Percentiles rank a stretch among this genome's conserved stretches.
phyloP scores from a whole-genome alignment of 2,329 filamentous ascomycete species.

The Colletotrichum orbiculare region DNA sequence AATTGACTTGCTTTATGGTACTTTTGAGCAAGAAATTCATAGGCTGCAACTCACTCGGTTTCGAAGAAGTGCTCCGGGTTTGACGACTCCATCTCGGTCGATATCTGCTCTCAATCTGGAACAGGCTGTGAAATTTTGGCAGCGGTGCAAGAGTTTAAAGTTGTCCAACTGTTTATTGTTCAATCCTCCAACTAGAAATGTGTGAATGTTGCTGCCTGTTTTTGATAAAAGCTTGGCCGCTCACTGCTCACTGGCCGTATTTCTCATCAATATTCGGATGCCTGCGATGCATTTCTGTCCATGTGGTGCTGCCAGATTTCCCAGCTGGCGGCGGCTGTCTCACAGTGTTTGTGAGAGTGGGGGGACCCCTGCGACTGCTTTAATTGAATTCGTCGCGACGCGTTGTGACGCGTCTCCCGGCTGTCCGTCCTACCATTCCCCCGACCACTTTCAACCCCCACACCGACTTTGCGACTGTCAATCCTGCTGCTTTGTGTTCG shows the following conservation, averaged over 20 bases:
- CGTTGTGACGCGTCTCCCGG: constrained; percentile 53
- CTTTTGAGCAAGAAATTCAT: not conserved
- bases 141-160: too few relatives aligned
- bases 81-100: constrained; percentile 69
- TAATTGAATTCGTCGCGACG: constrained; percentile 50
- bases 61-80: constrained; percentile 91
- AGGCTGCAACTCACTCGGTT: constrained; percentile 74
- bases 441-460: not conserved
- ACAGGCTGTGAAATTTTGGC: fast-evolving
- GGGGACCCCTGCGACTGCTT: constrained; percentile 30
- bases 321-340: constrained; percentile 9
- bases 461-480: not conserved
- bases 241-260: constrained; percentile 20
- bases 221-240: not conserved
- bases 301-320: not conserved
- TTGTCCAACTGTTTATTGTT: fast-evolving
- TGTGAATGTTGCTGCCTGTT: constrained; percentile 9
- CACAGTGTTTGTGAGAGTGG: too few relatives aligned
- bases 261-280: constrained; percentile 35
- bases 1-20: not conserved
- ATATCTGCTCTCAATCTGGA: not conserved
- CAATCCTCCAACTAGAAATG: too few relatives aligned
- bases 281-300: constrained; percentile 26
- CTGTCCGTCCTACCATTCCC: constrained; percentile 4
- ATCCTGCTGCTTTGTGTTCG: not conserved